A percentile compares a stretch with the other conserved stretches of the same genome.
Conservation (phyloP, 176 grass and related monocot genomes). For the Triticum aestivum region IWGSC_CS_RefSeq_v2.1 NC_057806.1:467845673-467846172, state of each 20-base stretch:
- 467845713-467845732: not conserved
- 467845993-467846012: not conserved
- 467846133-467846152: constrained; percentile 45
- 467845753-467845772: not conserved
- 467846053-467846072: not conserved
- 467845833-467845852: not conserved
- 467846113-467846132: not conserved
- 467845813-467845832: not conserved
- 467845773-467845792: not conserved
- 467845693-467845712: not conserved
- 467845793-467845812: not conserved
- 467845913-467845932: not conserved
- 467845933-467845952: not conserved
- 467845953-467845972: not conserved
- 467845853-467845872: not conserved
- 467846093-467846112: not conserved
- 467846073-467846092: not conserved
- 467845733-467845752: not conserved
- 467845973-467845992: not conserved
- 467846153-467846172: constrained; percentile 46
- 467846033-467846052: not conserved
- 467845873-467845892: not conserved
- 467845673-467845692: not conserved
- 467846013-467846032: no score
- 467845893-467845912: not conserved